Evolutionary conservation across 345 rosid species (phyloP).

Genomic region (Rubroshorea leprosula): DNA sequence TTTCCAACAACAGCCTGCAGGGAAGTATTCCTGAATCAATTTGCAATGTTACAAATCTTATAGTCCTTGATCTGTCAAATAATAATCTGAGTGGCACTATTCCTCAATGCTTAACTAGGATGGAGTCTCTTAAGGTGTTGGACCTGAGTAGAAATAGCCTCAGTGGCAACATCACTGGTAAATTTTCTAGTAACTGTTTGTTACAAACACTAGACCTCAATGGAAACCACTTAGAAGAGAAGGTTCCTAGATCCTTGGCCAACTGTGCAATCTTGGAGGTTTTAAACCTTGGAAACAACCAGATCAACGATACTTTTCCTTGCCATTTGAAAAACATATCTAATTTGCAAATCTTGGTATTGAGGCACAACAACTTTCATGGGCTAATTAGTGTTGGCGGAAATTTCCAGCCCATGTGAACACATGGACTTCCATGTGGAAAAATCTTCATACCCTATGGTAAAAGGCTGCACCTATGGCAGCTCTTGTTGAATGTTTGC

Average conservation of each 20-base stretch:
- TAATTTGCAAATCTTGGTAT: slow-evolving; percentile 31
- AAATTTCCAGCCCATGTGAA: no score
- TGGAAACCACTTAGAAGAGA: neutral
- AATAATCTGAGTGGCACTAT: neutral
- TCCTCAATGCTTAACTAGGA: neutral
- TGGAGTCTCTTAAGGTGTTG: neutral
- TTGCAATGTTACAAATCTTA: neutral
- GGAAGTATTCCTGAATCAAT: neutral
- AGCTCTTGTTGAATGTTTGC: no score
- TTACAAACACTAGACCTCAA: slow-evolving; percentile 23
- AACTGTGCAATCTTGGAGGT: slow-evolving; percentile 31
- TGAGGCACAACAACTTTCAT: slow-evolving; percentile 36
- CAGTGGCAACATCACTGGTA: slow-evolving; percentile 18
- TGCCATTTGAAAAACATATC: slow-evolving; percentile 24
- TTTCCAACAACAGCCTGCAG: neutral
- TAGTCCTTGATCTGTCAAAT: neutral
- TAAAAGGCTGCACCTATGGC: no score
- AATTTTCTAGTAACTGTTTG: neutral
- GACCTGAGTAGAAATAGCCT: slow-evolving; percentile 10
- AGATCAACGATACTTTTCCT: slow-evolving; percentile 28
- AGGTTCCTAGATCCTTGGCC: slow-evolving; percentile 17
- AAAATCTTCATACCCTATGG: no score
- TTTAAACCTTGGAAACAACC: slow-evolving; percentile 35
- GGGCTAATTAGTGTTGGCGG: no score
- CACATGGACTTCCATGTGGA: no score